phyloP scores from a whole-genome alignment of 1,139 yeast genomes.

The Geotrichum reessii region DNA sequence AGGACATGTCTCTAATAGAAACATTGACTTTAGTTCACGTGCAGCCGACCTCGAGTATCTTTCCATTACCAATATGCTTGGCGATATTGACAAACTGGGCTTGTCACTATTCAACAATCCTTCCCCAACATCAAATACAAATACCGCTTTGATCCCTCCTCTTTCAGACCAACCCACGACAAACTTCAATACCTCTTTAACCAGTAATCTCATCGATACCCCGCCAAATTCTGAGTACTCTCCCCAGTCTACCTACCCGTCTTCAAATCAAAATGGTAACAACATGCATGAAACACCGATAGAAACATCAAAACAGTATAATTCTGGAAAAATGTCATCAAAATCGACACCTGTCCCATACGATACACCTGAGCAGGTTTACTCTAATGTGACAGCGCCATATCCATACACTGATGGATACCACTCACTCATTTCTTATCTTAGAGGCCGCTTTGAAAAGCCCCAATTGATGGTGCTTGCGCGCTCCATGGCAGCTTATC shows the following conservation, averaged over 20 bases:
- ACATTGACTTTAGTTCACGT: conserved; percentile 17
- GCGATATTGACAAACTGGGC: conserved; percentile 4
- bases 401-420: conserved; percentile 87
- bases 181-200: not conserved
- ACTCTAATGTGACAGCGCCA: conserved; percentile 42
- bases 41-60: conserved; percentile 20
- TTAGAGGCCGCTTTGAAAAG: conserved; percentile 64
- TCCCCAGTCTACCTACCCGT: conserved; percentile 1
- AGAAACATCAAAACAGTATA: not conserved
- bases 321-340: not conserved
- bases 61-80: conserved; percentile 15
- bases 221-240: conserved; percentile 14
- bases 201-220: not conserved
- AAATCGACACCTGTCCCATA: conserved; percentile 1
- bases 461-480: conserved; percentile 77
- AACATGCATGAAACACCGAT: not conserved
- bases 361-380: conserved; percentile 30
- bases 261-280: not conserved
- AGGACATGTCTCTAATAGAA: not conserved
- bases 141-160: not conserved
- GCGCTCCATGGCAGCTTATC: conserved; percentile 78
- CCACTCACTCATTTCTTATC: conserved; percentile 71
- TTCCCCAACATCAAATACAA: not conserved
- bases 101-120: not conserved
- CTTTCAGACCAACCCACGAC: not conserved